Evolutionary conservation across 1,284 basidiomycete species (phyloP).

Genomic region (Marasmius oreades): DNA sequence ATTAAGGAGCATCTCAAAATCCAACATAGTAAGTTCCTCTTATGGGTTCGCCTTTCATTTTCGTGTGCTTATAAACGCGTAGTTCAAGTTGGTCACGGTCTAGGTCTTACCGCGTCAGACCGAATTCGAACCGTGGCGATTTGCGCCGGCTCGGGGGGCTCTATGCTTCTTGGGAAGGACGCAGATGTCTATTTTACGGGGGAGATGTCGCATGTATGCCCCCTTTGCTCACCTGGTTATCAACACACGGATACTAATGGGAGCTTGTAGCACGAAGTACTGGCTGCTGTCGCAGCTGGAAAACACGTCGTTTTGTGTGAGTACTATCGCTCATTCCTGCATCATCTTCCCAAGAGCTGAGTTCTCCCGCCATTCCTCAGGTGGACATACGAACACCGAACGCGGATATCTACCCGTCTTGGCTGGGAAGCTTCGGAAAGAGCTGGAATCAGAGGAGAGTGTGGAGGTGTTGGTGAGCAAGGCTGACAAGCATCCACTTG

Average conservation of each 20-base stretch:
- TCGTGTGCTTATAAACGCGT: conserved; percentile 12
- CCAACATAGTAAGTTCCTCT: conserved; percentile 44
- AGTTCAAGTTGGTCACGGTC: conserved; percentile 77
- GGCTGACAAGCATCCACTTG: conserved; percentile 58
- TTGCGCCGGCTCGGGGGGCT: conserved; percentile 83
- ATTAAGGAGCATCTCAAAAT: conserved; percentile 71
- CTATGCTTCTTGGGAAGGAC: conserved; percentile 62
- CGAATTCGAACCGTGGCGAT: conserved; percentile 64
- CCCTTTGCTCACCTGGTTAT: conserved; percentile 9
- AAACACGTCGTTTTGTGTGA: conserved; percentile 78
- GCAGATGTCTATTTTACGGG: conserved; percentile 88
- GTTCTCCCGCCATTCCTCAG: conserved; percentile 29
- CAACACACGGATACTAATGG: no score
- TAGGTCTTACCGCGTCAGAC: conserved; percentile 25
- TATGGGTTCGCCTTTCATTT: background rate
- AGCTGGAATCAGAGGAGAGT: conserved; percentile 40
- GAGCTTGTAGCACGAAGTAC: conserved; percentile 71
- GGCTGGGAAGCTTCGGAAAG: conserved; percentile 54
- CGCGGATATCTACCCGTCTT: conserved; percentile 79
- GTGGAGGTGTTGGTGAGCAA: conserved; percentile 57
- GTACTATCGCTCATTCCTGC: conserved; percentile 23
- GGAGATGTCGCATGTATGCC: conserved; percentile 83
- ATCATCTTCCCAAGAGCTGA: conserved; percentile 15
- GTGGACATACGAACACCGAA: conserved; percentile 86
- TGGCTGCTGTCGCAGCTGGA: conserved; percentile 71